Percentiles rank a stretch among this genome's conserved stretches.
phyloP scores from a whole-genome alignment of 441 rosid species.

The Capsella rubella region DNA sequence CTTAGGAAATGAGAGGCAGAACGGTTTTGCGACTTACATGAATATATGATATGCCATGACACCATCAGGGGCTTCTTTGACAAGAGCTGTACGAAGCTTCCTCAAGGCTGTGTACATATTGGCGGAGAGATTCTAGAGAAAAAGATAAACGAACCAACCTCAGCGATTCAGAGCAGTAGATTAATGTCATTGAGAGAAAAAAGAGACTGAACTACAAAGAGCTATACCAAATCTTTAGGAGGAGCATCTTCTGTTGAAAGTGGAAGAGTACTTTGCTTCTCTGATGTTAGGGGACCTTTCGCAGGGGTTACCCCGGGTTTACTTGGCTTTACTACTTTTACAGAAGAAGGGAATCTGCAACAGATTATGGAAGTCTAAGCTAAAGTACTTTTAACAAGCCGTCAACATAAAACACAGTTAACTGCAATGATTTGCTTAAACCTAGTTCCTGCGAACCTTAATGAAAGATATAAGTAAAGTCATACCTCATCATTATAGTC shows the following conservation, averaged over 20 bases:
- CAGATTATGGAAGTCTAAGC: slow-evolving; percentile 34
- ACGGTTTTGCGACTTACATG: slow-evolving; percentile 54
- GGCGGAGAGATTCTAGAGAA: slow-evolving; percentile 72
- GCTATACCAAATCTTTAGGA: slow-evolving; percentile 71
- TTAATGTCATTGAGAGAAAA: slow-evolving; percentile 26
- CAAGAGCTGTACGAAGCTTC: slow-evolving; percentile 76
- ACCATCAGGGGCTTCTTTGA: slow-evolving; percentile 84
- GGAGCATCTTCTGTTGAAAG: slow-evolving; percentile 50
- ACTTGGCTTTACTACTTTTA: slow-evolving; percentile 59
- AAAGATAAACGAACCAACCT: slow-evolving; percentile 25
- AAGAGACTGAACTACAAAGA: slow-evolving; percentile 14
- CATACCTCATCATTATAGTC: slow-evolving; percentile 70
- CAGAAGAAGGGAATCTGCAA: slow-evolving; percentile 78
- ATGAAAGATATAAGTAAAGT: slow-evolving; percentile 29
- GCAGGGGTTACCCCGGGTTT: slow-evolving; percentile 71
- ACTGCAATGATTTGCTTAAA: slow-evolving; percentile 16
- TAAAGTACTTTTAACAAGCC: slow-evolving; percentile 13
- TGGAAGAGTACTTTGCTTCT: slow-evolving; percentile 55
- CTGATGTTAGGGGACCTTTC: slow-evolving; percentile 63
- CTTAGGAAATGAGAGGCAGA: slow-evolving; percentile 16
- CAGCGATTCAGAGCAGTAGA: slow-evolving; percentile 22
- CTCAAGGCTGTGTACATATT: slow-evolving; percentile 73
- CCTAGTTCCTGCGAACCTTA: slow-evolving; percentile 15
- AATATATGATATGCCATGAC: slow-evolving; percentile 96
- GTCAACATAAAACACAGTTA: background rate